These are phyloP conservation scores for Tanacetum coccineum DNA, from an alignment of 129 eudicot genomes.

Conservation along the genomic window DNA sequence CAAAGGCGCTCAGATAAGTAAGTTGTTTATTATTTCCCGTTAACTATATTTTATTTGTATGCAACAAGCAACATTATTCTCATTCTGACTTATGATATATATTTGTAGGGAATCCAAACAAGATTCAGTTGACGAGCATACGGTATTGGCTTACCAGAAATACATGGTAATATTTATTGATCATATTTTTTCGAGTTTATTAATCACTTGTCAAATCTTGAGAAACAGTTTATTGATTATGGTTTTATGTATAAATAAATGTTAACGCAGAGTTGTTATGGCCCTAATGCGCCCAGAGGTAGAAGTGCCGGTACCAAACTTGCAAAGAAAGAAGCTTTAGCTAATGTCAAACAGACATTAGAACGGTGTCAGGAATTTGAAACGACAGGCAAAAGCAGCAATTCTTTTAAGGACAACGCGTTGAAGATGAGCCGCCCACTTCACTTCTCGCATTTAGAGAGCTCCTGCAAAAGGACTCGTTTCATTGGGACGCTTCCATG, in stretches of 20 bases:
- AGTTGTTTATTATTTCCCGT: neutral
- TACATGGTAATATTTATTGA: conserved; percentile 55
- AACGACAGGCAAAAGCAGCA: conserved; percentile 63
- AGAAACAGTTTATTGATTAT: neutral
- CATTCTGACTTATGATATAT: conserved; percentile 8
- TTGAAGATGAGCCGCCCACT: conserved; percentile 40
- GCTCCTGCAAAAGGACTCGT: conserved; percentile 72
- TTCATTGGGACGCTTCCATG: conserved; percentile 63
- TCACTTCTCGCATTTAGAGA: conserved; percentile 54
- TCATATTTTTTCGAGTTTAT: neutral
- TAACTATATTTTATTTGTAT: neutral
- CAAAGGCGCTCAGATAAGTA: conserved; percentile 68
- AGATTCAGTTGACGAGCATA: conserved; percentile 60
- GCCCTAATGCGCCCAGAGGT: conserved; percentile 49
- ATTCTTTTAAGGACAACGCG: conserved; percentile 33
- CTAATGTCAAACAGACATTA: conserved; percentile 58
- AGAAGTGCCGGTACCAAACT: conserved; percentile 67
- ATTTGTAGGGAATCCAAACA: conserved; percentile 59
- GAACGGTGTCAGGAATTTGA: conserved; percentile 60
- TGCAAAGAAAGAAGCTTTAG: conserved; percentile 76
- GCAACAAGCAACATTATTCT: conserved; percentile 4
- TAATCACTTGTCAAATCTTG: neutral
- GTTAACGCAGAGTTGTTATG: conserved; percentile 59
- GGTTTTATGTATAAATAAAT: neutral
- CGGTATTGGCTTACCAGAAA: conserved; percentile 68